Evolutionary conservation across 1,284 basidiomycete species (phyloP), one percentile per base, ranked within the genome.

Genomic region (Lentinus polychrous): DNA sequence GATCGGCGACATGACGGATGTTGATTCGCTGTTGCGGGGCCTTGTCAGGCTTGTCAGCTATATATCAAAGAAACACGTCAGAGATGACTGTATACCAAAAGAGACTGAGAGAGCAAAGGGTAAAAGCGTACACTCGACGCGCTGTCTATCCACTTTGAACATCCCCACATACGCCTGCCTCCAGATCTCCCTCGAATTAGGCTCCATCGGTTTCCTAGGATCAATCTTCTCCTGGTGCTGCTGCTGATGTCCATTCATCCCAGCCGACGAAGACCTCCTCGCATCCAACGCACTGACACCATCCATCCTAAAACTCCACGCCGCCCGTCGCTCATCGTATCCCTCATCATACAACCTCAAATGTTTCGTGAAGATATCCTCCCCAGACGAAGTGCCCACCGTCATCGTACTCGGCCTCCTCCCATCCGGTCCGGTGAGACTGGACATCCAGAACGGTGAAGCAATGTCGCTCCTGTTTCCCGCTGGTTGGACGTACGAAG

Each of bases 231-330:
- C 56, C 7, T 37, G 65, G 62, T 48, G 27, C 46, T 50, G 31
- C 10, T 4, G 6, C 35, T 12, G 5, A 37, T 49, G 52, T 54
- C 45, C 55, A 58, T 35, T 41, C 23, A 17, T 6, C 17, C 7
- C n/a, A 3, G 24, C 43, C 8, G 48, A 45, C 32, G 50, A 50
- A 18, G 61, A 65, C 8, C 60, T 54, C 5, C 56, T 35, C 5
- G 63, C 63, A 48, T 79, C 77, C 12, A 68, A n/a, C n/a, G n/a
- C n/a, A n/a, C n/a, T n/a, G n/a, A n/a, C 73, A 20, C 64, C 74
- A 60, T 84, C 82, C 52, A 70, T 73, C 49, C 64, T 68, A 61
- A 86, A 86, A n/a, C 71, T 75, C 86, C 85, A 88, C 48, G 75
- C 72, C 34, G 66, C 64, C 40, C 71, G 66, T 45, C 74, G 63